These are phyloP conservation scores for Fonsecaea pugnacius DNA, from an alignment of 2,329 filamentous ascomycete genomes.

Conservation along the genomic window DNA sequence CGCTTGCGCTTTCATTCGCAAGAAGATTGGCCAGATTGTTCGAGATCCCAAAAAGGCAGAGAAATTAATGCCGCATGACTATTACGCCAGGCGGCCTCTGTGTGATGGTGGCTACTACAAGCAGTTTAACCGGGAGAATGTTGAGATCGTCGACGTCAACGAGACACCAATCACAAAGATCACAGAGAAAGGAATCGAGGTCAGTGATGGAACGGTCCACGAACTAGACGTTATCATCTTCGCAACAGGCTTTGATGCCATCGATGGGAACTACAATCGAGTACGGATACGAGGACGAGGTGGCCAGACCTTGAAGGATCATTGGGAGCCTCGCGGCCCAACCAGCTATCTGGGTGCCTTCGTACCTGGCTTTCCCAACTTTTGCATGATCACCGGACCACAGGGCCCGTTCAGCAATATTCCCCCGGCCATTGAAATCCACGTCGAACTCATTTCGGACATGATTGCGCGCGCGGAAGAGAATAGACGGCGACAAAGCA, in stretches of 20 bases:
- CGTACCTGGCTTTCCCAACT: constrained; percentile 51
- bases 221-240: constrained; percentile 47
- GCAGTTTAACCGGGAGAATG: constrained; percentile 51
- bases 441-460: constrained; percentile 56
- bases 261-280: constrained; percentile 44
- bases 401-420: constrained; percentile 63
- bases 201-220: constrained; percentile 44
- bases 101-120: constrained; percentile 47
- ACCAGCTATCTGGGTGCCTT: constrained; percentile 49
- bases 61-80: constrained; percentile 23
- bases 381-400: constrained; percentile 59
- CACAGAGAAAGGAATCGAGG: constrained; percentile 46
- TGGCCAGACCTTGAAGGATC: constrained; percentile 39
- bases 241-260: constrained; percentile 39
- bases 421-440: constrained; percentile 58
- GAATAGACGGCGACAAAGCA: constrained; percentile 40
- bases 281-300: constrained; percentile 40
- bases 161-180: constrained; percentile 49
- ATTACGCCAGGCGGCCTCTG: constrained; percentile 24
- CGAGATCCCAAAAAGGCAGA: constrained; percentile 50
- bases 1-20: constrained; percentile 60
- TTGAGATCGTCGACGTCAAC: constrained; percentile 53
- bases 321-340: constrained; percentile 40
- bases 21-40: constrained; percentile 57
- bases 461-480: constrained; percentile 54